Conservation (phyloP, 1,284 basidiomycete species). For the Boletus sp. region DNA sequence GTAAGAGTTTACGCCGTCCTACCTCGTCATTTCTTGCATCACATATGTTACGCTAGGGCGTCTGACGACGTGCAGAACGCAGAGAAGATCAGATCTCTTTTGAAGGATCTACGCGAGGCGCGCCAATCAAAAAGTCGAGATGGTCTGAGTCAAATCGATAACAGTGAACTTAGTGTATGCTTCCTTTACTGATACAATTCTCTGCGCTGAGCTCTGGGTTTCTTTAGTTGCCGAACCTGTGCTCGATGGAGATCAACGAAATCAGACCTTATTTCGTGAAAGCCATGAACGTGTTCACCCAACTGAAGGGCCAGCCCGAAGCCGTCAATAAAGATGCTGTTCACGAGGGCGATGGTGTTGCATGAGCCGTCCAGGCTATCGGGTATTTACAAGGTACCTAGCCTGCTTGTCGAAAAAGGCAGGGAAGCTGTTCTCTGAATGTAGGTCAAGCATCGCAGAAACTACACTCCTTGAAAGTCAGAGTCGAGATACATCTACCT, state of each 20-base stretch:
- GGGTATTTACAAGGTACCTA: background rate
- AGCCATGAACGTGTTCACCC: slow-evolving; percentile 65
- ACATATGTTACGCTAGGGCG: slow-evolving; percentile 51
- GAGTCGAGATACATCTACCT: slow-evolving; percentile 9
- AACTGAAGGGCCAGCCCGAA: slow-evolving; percentile 37
- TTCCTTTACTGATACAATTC: background rate
- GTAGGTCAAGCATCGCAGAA: background rate
- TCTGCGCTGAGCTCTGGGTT: background rate
- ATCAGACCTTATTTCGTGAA: slow-evolving; percentile 85
- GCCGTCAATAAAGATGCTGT: slow-evolving; percentile 1
- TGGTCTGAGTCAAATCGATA: slow-evolving; percentile 71
- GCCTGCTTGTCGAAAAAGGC: background rate
- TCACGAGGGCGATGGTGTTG: slow-evolving; percentile 7
- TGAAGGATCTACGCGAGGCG: slow-evolving; percentile 93
- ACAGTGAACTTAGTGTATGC: slow-evolving; percentile 75
- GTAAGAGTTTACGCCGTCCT: slow-evolving; percentile 39
- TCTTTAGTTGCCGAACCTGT: slow-evolving; percentile 75
- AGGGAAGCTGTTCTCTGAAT: background rate
- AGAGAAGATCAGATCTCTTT: slow-evolving; percentile 75
- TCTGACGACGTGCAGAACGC: slow-evolving; percentile 84
- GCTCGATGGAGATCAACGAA: slow-evolving; percentile 90
- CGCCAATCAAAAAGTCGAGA: slow-evolving; percentile 90
- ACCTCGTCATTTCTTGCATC: background rate
- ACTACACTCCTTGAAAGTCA: background rate
- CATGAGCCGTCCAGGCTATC: slow-evolving; percentile 7